Percentiles rank a stretch among this genome's conserved stretches.
phyloP scores from a whole-genome alignment of 2,329 filamentous ascomycete genomes.

The Ophiostoma perfectum region DNA sequence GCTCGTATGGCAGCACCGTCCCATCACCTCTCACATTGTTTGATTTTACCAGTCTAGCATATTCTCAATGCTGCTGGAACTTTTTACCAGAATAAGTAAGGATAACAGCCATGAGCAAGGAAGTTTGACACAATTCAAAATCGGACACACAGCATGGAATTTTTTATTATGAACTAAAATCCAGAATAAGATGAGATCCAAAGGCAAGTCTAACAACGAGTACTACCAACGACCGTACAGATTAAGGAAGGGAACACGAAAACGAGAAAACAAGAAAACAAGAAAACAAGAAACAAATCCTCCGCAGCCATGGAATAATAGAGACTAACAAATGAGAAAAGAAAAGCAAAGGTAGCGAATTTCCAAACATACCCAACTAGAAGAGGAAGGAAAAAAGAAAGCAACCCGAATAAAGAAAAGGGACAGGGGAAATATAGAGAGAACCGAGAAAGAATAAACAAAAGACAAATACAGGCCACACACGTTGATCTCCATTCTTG shows the following conservation, averaged over 20 bases:
- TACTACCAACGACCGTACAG: background rate
- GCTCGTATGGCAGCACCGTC: too few relatives aligned
- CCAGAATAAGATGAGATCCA: background rate
- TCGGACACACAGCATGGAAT: too few relatives aligned
- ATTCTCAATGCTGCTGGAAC: too few relatives aligned
- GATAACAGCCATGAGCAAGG: too few relatives aligned
- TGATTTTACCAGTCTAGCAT: too few relatives aligned
- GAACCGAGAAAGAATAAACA: background rate
- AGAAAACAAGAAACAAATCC: background rate
- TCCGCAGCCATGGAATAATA: background rate
- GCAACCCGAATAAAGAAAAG: background rate
- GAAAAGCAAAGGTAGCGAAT: background rate
- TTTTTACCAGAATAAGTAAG: too few relatives aligned
- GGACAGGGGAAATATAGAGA: background rate
- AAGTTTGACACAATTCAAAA: too few relatives aligned
- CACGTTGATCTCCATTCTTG: background rate
- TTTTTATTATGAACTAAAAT: too few relatives aligned
- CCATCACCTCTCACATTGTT: too few relatives aligned
- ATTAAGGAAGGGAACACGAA: background rate
- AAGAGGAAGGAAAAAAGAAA: background rate
- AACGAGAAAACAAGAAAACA: background rate
- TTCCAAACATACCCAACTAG: background rate
- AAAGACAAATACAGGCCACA: background rate
- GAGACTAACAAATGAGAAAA: background rate
- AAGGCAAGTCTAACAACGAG: background rate